These are phyloP conservation scores for Coriolopsis trogii DNA, from an alignment of 1,284 basidiomycete genomes.

Conservation along the genomic window DNA sequence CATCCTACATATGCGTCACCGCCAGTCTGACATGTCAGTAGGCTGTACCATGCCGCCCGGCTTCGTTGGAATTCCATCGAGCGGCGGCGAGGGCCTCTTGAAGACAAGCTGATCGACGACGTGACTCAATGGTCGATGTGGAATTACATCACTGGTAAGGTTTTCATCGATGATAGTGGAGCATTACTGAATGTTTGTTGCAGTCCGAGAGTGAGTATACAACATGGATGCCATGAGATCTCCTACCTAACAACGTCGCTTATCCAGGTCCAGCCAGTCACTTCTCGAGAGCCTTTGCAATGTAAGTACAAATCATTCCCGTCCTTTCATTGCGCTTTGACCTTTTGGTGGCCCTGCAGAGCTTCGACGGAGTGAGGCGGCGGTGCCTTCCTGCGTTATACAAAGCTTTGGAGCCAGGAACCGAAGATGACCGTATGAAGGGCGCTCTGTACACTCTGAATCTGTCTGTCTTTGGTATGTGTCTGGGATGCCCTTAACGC, in stretches of 20 bases:
- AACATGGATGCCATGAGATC: too few species aligned
- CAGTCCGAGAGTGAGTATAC: slow-evolving; percentile 59
- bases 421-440: slow-evolving; percentile 90
- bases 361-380: slow-evolving; percentile 78
- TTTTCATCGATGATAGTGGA: background rate
- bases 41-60: slow-evolving; percentile 68
- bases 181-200: background rate
- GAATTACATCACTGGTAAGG: slow-evolving; percentile 68
- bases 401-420: slow-evolving; percentile 70
- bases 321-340: background rate
- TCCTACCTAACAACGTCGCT: too few species aligned
- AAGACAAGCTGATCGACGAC: slow-evolving; percentile 81
- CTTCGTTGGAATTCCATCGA: slow-evolving; percentile 75
- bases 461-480: slow-evolving; percentile 57
- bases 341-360: slow-evolving; percentile 36
- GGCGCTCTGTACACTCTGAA: slow-evolving; percentile 89
- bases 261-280: slow-evolving; percentile 56
- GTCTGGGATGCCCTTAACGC: too few species aligned
- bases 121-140: slow-evolving; percentile 86
- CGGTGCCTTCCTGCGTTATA: slow-evolving; percentile 71
- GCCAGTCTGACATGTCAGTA: slow-evolving; percentile 26
- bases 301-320: slow-evolving; percentile 37
- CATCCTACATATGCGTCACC: background rate
- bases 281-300: slow-evolving; percentile 60
- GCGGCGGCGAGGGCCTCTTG: slow-evolving; percentile 68